phyloP scores from a whole-genome alignment of 129 eudicot species.

The Ambrosia trifida region DNA sequence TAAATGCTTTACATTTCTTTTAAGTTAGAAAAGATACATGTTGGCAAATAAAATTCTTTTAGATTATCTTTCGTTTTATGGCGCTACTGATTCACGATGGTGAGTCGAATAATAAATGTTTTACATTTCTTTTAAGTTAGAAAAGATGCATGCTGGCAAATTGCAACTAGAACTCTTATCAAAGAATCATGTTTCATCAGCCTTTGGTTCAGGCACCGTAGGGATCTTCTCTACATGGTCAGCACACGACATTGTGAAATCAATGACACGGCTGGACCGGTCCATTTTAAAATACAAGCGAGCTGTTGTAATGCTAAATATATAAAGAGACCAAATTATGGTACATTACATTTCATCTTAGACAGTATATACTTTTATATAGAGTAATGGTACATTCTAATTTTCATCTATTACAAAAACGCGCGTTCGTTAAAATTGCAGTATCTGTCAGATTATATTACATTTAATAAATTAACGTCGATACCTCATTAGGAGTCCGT shows the following conservation, averaged over 20 bases:
- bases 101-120: background rate
- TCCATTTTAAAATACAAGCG: too few species aligned
- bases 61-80: background rate
- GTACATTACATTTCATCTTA: too few species aligned
- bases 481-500: background rate
- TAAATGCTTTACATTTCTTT: background rate
- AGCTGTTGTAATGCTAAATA: too few species aligned
- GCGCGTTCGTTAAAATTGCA: too few species aligned
- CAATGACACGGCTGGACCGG: too few species aligned
- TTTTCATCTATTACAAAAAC: too few species aligned
- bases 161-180: conserved; percentile 5
- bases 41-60: too few species aligned
- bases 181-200: conserved; percentile 54
- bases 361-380: too few species aligned
- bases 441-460: conserved; percentile 6
- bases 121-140: background rate
- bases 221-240: conserved; percentile 72
- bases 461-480: background rate
- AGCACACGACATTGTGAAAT: conserved; percentile 40
- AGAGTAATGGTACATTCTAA: too few species aligned
- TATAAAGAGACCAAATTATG: too few species aligned
- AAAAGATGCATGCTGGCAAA: background rate
- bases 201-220: conserved; percentile 75
- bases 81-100: too few species aligned
- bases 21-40: background rate